These are phyloP conservation scores for Hamigera avellanea DNA, from an alignment of 495 filamentous ascomycete genomes.

Conservation along the genomic window DNA sequence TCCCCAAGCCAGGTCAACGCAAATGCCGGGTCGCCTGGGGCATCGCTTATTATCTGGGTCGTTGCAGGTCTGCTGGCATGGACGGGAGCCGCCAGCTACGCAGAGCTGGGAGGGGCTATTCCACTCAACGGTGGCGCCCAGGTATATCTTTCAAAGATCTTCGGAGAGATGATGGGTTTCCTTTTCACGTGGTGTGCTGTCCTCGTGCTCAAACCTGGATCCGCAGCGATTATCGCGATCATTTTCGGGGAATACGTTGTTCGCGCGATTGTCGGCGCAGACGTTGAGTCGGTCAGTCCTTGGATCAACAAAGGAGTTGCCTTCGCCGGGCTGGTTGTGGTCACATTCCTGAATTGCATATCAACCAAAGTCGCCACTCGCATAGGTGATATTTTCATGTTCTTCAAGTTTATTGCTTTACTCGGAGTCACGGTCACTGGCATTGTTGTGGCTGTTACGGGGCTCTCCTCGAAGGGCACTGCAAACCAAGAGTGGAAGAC, in stretches of 20 bases:
- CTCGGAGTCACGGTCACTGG: constrained; percentile 80
- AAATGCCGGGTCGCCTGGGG: constrained; percentile 87
- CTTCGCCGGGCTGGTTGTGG: constrained; percentile 56
- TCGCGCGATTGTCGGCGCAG: constrained; percentile 69
- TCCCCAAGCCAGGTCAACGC: constrained; percentile 88
- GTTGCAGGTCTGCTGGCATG: constrained; percentile 86
- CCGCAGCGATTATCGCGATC: constrained; percentile 87
- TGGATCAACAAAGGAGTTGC: constrained; percentile 92
- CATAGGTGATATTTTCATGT: constrained; percentile 84
- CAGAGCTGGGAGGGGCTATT: constrained; percentile 90
- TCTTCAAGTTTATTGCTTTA: constrained; percentile 88
- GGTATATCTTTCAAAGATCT: constrained; percentile 89
- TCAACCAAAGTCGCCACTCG: constrained; percentile 79
- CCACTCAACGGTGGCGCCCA: constrained; percentile 91
- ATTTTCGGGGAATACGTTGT: constrained; percentile 97
- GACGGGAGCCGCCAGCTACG: constrained; percentile 94
- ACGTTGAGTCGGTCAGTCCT: constrained; percentile 58
- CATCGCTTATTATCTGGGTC: constrained; percentile 78
- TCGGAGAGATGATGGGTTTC: constrained; percentile 84
- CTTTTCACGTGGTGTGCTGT: constrained; percentile 95
- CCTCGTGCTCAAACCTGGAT: constrained; percentile 84
- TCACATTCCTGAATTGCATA: constrained; percentile 79
- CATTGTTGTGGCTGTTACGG: constrained; percentile 81
- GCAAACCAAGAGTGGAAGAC: constrained; percentile 83
- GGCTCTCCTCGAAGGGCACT: constrained; percentile 60